Evolutionary conservation across 169 alveolate genomes (phyloP).

Genomic region (Toxoplasma gondii): DNA sequence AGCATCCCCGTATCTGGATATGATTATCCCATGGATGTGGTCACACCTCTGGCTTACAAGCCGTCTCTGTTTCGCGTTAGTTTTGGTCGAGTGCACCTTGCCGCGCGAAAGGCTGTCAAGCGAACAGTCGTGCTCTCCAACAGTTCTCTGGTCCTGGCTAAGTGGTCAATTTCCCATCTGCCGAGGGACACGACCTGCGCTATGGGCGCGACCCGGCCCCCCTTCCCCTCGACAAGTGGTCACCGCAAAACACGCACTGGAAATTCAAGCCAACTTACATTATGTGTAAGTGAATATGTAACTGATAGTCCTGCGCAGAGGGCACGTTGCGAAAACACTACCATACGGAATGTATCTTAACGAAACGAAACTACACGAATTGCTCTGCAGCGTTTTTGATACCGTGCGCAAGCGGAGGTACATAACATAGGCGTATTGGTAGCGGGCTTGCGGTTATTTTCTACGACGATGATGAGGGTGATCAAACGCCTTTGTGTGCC

Average conservation of each 20-base stretch:
- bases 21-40: not conserved
- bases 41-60: not conserved
- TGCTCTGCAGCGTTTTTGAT: too few relatives aligned
- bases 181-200: not conserved
- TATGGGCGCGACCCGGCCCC: not conserved
- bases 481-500: too few relatives aligned
- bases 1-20: not conserved
- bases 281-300: not conserved
- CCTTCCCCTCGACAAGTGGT: not conserved
- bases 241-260: not conserved
- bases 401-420: too few relatives aligned
- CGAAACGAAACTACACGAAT: too few relatives aligned
- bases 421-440: too few relatives aligned
- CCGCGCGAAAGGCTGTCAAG: not conserved
- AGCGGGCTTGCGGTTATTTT: too few relatives aligned
- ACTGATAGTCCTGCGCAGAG: not conserved
- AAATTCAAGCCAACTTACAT: not conserved
- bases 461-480: too few relatives aligned
- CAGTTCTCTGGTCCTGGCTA: not conserved
- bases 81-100: constrained; percentile 23
- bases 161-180: not conserved
- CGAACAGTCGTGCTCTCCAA: not conserved
- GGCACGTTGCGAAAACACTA: not conserved
- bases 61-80: not conserved
- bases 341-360: too few relatives aligned